Conservation (phyloP, 176 grass and related monocot species). For the Rhynchospora pubera region DNA sequence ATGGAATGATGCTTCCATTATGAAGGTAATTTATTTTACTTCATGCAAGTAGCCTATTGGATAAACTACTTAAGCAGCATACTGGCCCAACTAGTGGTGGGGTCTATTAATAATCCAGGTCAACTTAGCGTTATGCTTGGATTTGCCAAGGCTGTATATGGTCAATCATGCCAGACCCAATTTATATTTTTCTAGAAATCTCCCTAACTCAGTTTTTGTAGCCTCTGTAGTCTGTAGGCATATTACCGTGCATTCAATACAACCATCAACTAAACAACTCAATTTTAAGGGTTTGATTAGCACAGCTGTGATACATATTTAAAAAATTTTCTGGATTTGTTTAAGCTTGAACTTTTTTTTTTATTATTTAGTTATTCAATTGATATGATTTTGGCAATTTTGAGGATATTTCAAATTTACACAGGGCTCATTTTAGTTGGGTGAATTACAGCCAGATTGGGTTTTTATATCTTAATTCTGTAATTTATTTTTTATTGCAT, state of each 20-base stretch:
- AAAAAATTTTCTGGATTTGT: not conserved
- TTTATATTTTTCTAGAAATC: not conserved
- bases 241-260: not conserved
- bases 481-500: not conserved
- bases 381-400: not conserved
- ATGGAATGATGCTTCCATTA: constrained; percentile 85
- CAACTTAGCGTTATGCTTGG: not conserved
- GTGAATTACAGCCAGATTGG: not conserved
- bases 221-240: not conserved
- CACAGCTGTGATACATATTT: not conserved
- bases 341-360: not conserved
- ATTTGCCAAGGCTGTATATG: not conserved
- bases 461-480: not conserved
- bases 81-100: not conserved
- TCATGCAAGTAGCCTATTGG: not conserved
- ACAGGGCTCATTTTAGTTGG: not conserved
- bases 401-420: not conserved
- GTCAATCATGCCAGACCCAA: not conserved
- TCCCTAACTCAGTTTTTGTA: not conserved
- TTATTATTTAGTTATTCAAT: not conserved
- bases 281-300: not conserved
- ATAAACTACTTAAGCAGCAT: constrained; percentile 1
- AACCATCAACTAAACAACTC: not conserved
- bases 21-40: constrained; percentile 52
- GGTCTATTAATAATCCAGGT: not conserved